Base-by-base conservation (phyloP, 2,329 filamentous ascomycete species). In the Bipolaris cookei region DNA sequence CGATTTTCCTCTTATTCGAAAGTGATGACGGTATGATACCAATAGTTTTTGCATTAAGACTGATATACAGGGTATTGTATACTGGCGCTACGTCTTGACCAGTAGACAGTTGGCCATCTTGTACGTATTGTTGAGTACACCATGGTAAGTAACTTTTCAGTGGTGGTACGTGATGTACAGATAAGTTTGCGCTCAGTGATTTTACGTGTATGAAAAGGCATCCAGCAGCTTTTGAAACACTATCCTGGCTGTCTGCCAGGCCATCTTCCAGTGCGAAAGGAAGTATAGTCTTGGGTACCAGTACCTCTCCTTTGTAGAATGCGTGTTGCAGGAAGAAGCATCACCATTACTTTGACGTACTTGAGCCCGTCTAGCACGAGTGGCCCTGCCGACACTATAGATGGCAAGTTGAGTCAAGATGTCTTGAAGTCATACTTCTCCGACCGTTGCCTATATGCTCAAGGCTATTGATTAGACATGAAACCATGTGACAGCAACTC, bases 11-110 rank as follows among this genome's bases (percentile, higher is more conserved):
- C 21, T n/a, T 28, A 25, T 10, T 28, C 52, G 32, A 11, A 18
- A n/a, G 39, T 55, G 46, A 39, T 51, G 46, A 44, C 20, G 52
- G 46, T 51, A 51, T 39, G 52, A 28, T 43, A 50, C 30, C 45
- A 18, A 8, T 13, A 2, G n/a, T 5, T n/a, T 10, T 43, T 50
- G 45, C 21, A 18, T 14, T 8, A 14, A 30, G 2, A 49, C 51
- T 54, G 23, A 54, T 30, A 6, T 20, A 32, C 16, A 16, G n/a
- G 28, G 23, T 6, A 21, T 34, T 37, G 14, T 25, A 34, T 13
- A 10, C 16, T 20, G 4, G 28, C 10, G 20, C 14, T n/a, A 6
- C 7, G 6, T 21, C 20, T n/a, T n/a, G 11, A 14, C 18, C 6
- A 38, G 13, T 38, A 6, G n/a, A 25, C 21, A 5, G 16, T 28